These are phyloP conservation scores for Abelmoschus esculentus DNA, from an alignment of 345 rosid genomes.

Conservation along the genomic window DNA sequence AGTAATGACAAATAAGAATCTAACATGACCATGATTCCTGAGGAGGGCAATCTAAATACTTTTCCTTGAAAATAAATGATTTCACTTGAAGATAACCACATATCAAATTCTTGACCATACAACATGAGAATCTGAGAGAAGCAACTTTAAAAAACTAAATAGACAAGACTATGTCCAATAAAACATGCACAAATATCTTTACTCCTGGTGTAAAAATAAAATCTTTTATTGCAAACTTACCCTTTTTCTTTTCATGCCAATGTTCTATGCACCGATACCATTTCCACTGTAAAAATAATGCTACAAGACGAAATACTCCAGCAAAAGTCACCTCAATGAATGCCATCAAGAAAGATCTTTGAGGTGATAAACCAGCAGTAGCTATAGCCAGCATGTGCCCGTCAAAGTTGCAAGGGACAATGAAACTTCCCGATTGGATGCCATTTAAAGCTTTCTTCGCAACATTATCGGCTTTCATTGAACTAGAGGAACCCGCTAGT, in stretches of 20 bases:
- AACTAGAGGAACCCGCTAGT: conserved; percentile 50
- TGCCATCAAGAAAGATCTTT: conserved; percentile 63
- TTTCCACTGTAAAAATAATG: conserved; percentile 63
- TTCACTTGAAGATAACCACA: not conserved
- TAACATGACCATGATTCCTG: not conserved
- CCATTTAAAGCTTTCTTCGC: conserved; percentile 67
- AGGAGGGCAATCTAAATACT: not conserved
- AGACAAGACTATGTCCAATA: not conserved
- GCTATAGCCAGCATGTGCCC: conserved; percentile 54
- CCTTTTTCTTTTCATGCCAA: conserved; percentile 29
- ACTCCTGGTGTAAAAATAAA: not conserved
- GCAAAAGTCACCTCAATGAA: conserved; percentile 57
- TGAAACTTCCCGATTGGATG: conserved; percentile 57
- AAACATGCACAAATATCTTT: too few relatives aligned
- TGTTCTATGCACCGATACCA: conserved; percentile 58
- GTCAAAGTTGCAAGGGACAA: conserved; percentile 65
- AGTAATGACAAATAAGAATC: not conserved
- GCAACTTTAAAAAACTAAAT: not conserved
- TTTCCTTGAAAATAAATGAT: not conserved
- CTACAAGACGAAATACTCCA: conserved; percentile 41
- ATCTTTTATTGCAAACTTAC: conserved; percentile 7
- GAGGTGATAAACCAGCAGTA: conserved; percentile 75
- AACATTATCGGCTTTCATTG: conserved; percentile 74
- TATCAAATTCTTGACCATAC: not conserved
- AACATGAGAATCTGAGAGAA: not conserved